A percentile compares a stretch with the other conserved stretches of the same genome.
These are phyloP conservation scores for Aspergillus coremiiformis DNA, from an alignment of 495 filamentous ascomycete genomes.

Conservation along the genomic window DNA sequence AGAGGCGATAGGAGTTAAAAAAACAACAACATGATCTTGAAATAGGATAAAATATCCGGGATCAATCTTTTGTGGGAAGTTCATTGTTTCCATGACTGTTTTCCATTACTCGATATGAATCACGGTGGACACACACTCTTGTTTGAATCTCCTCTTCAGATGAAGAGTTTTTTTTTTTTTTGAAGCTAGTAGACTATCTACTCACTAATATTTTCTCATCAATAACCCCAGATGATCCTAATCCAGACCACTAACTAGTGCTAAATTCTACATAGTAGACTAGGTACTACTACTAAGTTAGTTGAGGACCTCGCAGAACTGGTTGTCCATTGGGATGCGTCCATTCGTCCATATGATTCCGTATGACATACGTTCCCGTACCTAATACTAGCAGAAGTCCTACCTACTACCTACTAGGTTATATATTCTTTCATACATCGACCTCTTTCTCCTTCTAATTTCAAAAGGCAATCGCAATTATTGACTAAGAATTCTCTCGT, in stretches of 20 bases:
- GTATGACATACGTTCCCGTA: background rate
- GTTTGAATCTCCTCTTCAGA: background rate
- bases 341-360: background rate
- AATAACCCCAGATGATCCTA: constrained; percentile 16
- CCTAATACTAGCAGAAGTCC: too few relatives aligned
- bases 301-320: background rate
- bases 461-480: too few relatives aligned
- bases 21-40: background rate
- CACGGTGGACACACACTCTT: background rate
- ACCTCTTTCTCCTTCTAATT: background rate
- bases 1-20: background rate
- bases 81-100: constrained; percentile 13
- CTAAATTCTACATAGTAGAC: too few relatives aligned
- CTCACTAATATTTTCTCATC: background rate
- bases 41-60: background rate
- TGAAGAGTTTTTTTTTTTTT: background rate
- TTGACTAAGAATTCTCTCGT: background rate
- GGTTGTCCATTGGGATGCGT: background rate
- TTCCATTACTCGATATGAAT: constrained; percentile 19
- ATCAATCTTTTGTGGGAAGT: background rate
- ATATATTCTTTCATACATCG: background rate
- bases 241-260: constrained; percentile 11
- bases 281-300: background rate
- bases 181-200: background rate
- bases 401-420: too few relatives aligned